A percentile compares a stretch with the other conserved stretches of the same genome.
phyloP scores from a whole-genome alignment of 2,329 filamentous ascomycete genomes.

The Pseudogymnoascus sp. region DNA sequence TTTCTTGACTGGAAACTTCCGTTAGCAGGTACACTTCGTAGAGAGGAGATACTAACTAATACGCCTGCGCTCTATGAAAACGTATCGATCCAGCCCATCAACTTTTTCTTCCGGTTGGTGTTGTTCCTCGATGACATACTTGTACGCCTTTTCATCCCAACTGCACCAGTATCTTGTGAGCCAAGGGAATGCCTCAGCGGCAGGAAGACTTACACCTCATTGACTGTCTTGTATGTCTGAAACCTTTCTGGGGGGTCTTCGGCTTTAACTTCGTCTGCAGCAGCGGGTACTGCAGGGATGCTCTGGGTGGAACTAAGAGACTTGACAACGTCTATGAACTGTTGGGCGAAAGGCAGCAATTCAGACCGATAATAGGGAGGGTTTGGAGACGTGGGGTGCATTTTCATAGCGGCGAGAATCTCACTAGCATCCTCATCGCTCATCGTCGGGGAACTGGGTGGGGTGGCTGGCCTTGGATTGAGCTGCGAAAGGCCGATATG shows the following conservation, averaged over 20 bases:
- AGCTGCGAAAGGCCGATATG: neutral
- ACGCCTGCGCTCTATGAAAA: conserved; percentile 15
- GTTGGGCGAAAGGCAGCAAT: conserved; percentile 4
- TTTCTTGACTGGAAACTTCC: conserved; percentile 11
- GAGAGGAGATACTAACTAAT: conserved; percentile 14
- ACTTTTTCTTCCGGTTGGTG: neutral
- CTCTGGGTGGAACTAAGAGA: conserved; percentile 14
- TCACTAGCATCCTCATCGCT: neutral
- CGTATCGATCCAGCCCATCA: conserved; percentile 14
- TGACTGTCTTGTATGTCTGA: conserved; percentile 10
- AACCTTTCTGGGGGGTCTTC: neutral
- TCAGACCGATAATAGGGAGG: neutral
- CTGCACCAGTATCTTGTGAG: conserved; percentile 16
- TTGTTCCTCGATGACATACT: conserved; percentile 11
- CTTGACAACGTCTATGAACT: conserved; percentile 14
- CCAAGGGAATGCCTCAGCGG: neutral
- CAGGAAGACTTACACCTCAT: conserved; percentile 18
- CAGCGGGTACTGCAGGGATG: conserved; percentile 6
- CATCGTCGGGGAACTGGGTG: conserved; percentile 13
- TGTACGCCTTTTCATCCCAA: conserved; percentile 14
- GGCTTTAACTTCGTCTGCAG: neutral
- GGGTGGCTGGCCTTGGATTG: neutral
- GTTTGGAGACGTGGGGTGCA: neutral
- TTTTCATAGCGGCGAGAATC: neutral
- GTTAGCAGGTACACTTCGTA: neutral